A percentile compares a stretch with the other conserved stretches of the same genome.
These are phyloP conservation scores for Botrytis hyacinthi DNA, from an alignment of 2,329 filamentous ascomycete genomes.

Conservation along the genomic window DNA sequence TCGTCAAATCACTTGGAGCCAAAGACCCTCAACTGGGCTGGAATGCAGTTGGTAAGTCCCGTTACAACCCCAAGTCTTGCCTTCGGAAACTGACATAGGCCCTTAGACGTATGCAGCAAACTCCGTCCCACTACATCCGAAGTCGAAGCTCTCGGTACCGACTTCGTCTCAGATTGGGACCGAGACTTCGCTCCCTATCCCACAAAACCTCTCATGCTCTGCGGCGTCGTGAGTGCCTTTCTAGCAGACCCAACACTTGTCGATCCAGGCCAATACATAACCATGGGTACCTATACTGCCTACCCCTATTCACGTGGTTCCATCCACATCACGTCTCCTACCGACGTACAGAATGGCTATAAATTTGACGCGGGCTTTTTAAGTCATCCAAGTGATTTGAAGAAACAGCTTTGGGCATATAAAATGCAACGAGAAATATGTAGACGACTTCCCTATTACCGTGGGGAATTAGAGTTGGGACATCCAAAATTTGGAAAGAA, in stretches of 20 bases:
- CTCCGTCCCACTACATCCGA: conserved; percentile 56
- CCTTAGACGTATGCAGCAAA: conserved; percentile 52
- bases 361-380: conserved; percentile 60
- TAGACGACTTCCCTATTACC: conserved; percentile 53
- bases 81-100: neutral
- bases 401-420: conserved; percentile 60
- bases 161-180: conserved; percentile 54
- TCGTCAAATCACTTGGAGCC: conserved; percentile 45
- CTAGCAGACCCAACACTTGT: conserved; percentile 44
- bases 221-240: conserved; percentile 50
- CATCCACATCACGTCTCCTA: conserved; percentile 54
- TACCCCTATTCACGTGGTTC: conserved; percentile 62
- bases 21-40: conserved; percentile 54
- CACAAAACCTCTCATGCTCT: conserved; percentile 46
- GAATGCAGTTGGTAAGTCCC: conserved; percentile 47
- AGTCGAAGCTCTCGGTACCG: conserved; percentile 49
- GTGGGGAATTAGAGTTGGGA: conserved; percentile 45
- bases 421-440: conserved; percentile 62
- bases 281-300: conserved; percentile 51
- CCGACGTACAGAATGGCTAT: conserved; percentile 44
- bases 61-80: neutral
- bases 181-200: conserved; percentile 47
- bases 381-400: conserved; percentile 54
- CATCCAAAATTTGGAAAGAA: conserved; percentile 47
- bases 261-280: conserved; percentile 50